These are phyloP conservation scores for Gonium pectorale DNA, from an alignment of 139 green algal species.

Conservation along the genomic window DNA sequence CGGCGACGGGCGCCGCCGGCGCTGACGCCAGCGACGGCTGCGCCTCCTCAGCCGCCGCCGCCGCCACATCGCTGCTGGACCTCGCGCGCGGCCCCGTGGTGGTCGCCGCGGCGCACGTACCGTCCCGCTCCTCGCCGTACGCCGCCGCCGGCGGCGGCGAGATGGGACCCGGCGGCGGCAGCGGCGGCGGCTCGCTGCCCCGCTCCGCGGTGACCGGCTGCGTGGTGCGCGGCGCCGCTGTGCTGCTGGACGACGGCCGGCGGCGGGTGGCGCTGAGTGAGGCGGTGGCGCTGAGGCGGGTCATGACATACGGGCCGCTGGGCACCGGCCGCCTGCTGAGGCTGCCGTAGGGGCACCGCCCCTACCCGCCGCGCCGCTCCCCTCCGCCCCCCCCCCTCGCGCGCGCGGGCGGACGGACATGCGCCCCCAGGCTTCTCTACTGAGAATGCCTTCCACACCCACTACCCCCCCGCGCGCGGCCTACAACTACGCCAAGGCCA, in stretches of 20 bases:
- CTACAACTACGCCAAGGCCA: too few species aligned
- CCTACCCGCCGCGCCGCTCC: too few species aligned
- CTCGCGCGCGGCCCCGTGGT: slow-evolving; percentile 24
- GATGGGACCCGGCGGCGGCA: neutral
- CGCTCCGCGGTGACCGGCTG: slow-evolving; percentile 1
- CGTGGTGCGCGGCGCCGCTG: neutral
- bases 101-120: slow-evolving; percentile 37
- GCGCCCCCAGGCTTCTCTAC: too few species aligned
- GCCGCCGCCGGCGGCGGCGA: neutral
- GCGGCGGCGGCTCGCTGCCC: neutral
- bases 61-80: neutral
- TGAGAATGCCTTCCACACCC: too few species aligned
- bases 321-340: slow-evolving; percentile 14
- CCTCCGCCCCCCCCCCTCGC: too few species aligned
- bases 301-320: slow-evolving; percentile 26
- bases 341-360: too few species aligned
- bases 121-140: neutral
- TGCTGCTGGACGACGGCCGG: slow-evolving; percentile 16
- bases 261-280: slow-evolving; percentile 15
- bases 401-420: too few species aligned
- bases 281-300: slow-evolving; percentile 30
- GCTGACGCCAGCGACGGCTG: neutral
- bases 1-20: neutral
- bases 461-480: too few species aligned
- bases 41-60: neutral